Percentiles rank a stretch among this genome's conserved stretches.
Conservation (phyloP, 108 stramenopile genomes). For the Nitzschia inconspicua region DNA sequence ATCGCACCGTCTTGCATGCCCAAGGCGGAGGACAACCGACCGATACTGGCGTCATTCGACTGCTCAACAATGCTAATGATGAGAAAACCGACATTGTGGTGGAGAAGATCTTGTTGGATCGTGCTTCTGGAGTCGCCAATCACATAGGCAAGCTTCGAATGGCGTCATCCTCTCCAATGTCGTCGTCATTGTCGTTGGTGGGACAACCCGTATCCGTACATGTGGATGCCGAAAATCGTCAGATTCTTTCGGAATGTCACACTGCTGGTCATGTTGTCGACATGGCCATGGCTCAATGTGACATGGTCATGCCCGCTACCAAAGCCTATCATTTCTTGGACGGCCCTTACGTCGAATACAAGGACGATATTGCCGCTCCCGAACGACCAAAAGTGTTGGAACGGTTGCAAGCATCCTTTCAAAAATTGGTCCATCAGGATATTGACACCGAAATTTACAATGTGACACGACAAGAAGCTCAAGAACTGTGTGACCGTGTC, state of each 20-base stretch:
- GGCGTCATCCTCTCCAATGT: background rate
- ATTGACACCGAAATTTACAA: constrained; percentile 54
- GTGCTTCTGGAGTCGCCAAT: constrained; percentile 49
- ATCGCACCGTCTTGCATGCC: constrained; percentile 76
- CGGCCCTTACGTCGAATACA: constrained; percentile 83
- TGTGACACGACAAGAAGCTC: constrained; percentile 43
- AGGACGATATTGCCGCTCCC: constrained; percentile 36
- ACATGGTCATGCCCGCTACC: constrained; percentile 31
- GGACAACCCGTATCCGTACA: constrained; percentile 41
- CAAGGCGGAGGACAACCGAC: constrained; percentile 88
- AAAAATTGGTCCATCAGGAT: constrained; percentile 56
- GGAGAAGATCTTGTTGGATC: constrained; percentile 58
- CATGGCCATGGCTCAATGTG: constrained; percentile 66
- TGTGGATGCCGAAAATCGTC: constrained; percentile 49
- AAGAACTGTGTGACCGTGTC: constrained; percentile 41
- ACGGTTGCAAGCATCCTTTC: constrained; percentile 47
- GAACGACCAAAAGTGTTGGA: constrained; percentile 39
- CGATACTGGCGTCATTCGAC: constrained; percentile 58
- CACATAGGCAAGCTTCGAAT: constrained; percentile 46
- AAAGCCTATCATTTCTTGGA: constrained; percentile 88
- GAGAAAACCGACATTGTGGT: constrained; percentile 24
- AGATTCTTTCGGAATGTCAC: constrained; percentile 73
- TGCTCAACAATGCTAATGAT: background rate
- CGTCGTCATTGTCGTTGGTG: constrained; percentile 9
- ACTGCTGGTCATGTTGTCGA: constrained; percentile 90